These are phyloP conservation scores for Plenodomus biglobosus DNA, from an alignment of 2,329 filamentous ascomycete species.

Conservation along the genomic window DNA sequence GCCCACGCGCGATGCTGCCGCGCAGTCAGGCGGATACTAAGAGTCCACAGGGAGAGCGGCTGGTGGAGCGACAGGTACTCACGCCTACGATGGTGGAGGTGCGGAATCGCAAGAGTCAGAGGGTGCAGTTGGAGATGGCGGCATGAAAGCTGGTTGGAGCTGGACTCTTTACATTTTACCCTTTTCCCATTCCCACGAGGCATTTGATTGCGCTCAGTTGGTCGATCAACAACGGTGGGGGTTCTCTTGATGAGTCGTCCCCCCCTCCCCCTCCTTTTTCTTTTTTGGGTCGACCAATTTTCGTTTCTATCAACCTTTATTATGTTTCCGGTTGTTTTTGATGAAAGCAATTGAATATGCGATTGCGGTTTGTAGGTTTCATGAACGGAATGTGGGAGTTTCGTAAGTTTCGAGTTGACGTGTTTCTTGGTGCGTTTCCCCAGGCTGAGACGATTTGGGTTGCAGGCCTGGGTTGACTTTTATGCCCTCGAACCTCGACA, in stretches of 20 bases:
- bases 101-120: conserved; percentile 39
- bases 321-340: too few relatives aligned
- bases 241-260: not conserved
- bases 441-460: not conserved
- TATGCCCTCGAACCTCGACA: conserved; percentile 4
- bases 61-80: conserved; percentile 32
- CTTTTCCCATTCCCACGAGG: not conserved
- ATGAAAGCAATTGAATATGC: too few relatives aligned
- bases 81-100: conserved; percentile 43
- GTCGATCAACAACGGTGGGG: too few relatives aligned
- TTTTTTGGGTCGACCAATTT: too few relatives aligned
- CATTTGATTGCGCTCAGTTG: too few relatives aligned
- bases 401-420: too few relatives aligned
- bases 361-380: too few relatives aligned
- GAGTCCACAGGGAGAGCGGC: conserved; percentile 10
- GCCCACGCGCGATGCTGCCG: conserved; percentile 12
- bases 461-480: conserved; percentile 1
- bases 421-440: conserved; percentile 1
- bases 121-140: conserved; percentile 23
- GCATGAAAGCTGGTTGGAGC: not conserved
- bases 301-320: too few relatives aligned
- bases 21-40: not conserved
- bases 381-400: too few relatives aligned
- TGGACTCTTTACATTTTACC: too few relatives aligned
- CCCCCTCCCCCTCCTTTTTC: not conserved